Conservation (phyloP, 257 asterid species). For the Fraxinus excelsior region DNA sequence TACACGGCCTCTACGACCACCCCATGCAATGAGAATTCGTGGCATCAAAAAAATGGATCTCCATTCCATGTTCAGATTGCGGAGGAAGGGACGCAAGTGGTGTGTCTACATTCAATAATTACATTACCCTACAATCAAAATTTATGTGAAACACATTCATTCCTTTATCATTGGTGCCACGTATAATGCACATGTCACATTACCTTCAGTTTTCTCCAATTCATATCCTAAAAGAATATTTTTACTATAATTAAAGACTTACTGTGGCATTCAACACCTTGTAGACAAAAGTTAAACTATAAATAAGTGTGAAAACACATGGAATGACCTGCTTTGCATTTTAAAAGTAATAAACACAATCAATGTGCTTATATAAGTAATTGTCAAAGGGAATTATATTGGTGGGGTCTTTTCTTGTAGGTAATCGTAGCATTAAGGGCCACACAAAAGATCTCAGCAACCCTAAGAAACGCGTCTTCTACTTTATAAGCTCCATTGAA, state of each 20-base stretch:
- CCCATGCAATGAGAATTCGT: too few relatives aligned
- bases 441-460: background rate
- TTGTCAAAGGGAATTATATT: background rate
- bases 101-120: background rate
- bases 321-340: too few relatives aligned
- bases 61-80: background rate
- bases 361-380: background rate
- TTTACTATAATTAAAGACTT: background rate
- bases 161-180: background rate
- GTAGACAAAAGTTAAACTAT: too few relatives aligned
- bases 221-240: background rate
- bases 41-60: background rate
- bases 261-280: too few relatives aligned
- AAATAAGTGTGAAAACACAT: too few relatives aligned
- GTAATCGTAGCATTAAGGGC: background rate
- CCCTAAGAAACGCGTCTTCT: background rate
- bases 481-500: background rate
- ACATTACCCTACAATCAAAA: too few relatives aligned
- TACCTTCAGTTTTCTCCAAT: background rate
- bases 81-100: background rate
- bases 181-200: background rate
- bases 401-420: background rate
- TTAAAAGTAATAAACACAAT: background rate
- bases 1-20: too few relatives aligned
- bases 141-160: background rate